A percentile compares a stretch with the other conserved stretches of the same genome.
These are phyloP conservation scores for Colletotrichum sp. DNA, from an alignment of 2,329 filamentous ascomycete genomes.

Conservation along the genomic window DNA sequence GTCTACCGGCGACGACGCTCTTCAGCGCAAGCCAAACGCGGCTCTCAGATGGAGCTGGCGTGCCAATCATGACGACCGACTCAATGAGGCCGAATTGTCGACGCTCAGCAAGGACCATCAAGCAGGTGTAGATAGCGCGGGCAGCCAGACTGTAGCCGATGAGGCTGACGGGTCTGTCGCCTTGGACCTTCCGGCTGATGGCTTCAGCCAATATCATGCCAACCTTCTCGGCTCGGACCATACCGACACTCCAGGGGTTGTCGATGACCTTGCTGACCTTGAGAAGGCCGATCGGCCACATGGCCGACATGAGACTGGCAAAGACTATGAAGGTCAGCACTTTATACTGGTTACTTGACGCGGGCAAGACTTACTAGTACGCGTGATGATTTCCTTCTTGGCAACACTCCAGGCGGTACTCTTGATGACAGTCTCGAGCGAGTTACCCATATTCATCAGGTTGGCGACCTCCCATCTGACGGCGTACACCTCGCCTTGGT, in stretches of 20 bases:
- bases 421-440: slow-evolving; percentile 78
- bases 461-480: slow-evolving; percentile 84
- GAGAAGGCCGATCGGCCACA: slow-evolving; percentile 67
- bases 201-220: slow-evolving; percentile 78
- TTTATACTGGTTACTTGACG: not conserved
- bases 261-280: slow-evolving; percentile 78
- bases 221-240: slow-evolving; percentile 76
- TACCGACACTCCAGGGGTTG: slow-evolving; percentile 80
- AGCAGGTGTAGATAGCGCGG: slow-evolving; percentile 82
- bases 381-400: slow-evolving; percentile 50
- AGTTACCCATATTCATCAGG: slow-evolving; percentile 76
- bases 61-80: slow-evolving; percentile 83
- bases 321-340: slow-evolving; percentile 45
- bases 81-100: slow-evolving; percentile 87
- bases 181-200: slow-evolving; percentile 81
- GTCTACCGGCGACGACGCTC: slow-evolving; percentile 78
- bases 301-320: slow-evolving; percentile 59
- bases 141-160: slow-evolving; percentile 85
- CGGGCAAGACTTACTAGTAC: slow-evolving; percentile 46
- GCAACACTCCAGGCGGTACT: slow-evolving; percentile 82
- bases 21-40: slow-evolving; percentile 79
- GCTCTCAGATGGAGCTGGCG: slow-evolving; percentile 75
- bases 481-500: slow-evolving; percentile 78
- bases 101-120: slow-evolving; percentile 79
- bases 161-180: slow-evolving; percentile 80